Percentiles rank a stretch among this genome's conserved stretches.
These are phyloP conservation scores for Cladophialophora psammophila DNA, from an alignment of 2,329 filamentous ascomycete species.

Conservation along the genomic window DNA sequence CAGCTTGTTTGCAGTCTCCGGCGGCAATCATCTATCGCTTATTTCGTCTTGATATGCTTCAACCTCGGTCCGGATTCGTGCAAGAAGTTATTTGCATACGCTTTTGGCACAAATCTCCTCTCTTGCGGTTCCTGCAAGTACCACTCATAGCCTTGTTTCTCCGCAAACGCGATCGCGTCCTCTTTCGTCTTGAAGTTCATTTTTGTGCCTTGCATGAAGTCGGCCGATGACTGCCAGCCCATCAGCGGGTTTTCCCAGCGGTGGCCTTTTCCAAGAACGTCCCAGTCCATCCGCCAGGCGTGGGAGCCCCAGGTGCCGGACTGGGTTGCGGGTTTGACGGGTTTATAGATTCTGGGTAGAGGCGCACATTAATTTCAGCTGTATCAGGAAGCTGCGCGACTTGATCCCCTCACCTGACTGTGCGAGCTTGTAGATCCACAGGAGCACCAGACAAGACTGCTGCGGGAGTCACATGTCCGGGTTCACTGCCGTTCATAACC, in stretches of 20 bases:
- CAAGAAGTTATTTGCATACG: constrained; percentile 95
- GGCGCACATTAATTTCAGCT: constrained; percentile 28
- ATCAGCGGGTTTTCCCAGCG: constrained; percentile 98
- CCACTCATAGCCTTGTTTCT: constrained; percentile 99
- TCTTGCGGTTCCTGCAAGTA: constrained; percentile 97
- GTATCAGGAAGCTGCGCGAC: not conserved
- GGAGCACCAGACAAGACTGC: constrained; percentile 91
- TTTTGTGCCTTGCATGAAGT: constrained; percentile 93
- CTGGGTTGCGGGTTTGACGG: constrained; percentile 93
- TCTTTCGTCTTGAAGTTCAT: constrained; percentile 92
- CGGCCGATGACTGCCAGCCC: constrained; percentile 96
- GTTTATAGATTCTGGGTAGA: constrained; percentile 80
- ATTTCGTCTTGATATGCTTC: constrained; percentile 86
- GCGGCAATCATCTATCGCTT: constrained; percentile 43
- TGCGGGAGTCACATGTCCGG: constrained; percentile 75
- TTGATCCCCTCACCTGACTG: constrained; percentile 74
- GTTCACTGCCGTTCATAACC: constrained; percentile 90
- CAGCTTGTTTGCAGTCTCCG: not conserved
- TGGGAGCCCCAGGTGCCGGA: constrained; percentile 85
- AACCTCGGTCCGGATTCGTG: constrained; percentile 69
- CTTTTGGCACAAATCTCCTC: constrained; percentile 85
- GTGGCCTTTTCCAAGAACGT: constrained; percentile 88
- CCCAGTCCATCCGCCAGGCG: constrained; percentile 99
- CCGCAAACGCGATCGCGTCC: constrained; percentile 90
- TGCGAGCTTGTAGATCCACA: constrained; percentile 89